Base-by-base conservation (phyloP, 2,329 filamentous ascomycete genomes). In the Neophaeococcomyces mojaviensis region DNA sequence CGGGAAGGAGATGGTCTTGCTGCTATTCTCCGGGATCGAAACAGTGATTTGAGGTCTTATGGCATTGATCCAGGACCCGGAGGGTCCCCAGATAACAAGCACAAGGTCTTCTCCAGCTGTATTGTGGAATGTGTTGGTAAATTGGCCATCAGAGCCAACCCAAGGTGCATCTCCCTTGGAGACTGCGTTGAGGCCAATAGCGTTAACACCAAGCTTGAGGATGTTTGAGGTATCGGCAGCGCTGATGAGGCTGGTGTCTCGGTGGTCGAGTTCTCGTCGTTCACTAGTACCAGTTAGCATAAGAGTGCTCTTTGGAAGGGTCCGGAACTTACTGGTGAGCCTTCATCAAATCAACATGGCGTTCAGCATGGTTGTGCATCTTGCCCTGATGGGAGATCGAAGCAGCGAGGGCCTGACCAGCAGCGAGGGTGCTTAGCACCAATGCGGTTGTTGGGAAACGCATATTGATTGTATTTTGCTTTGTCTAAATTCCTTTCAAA, bases 401-500 rank as follows among this genome's bases (percentile, higher is more conserved):
- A 45, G 53, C 50, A 49, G 54, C 52, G 26, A 49, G 46, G 33
- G 54, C 49, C 46, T 55, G 50, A 40, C 54, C 49, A 32, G 48
- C 45, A 30, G 51, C 54, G 32, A 55, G 50, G 49, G 54, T 55
- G 54, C 49, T 51, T 49, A 56, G 54, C 54, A 56, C 54, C 50
- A 56, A 43, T 37, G 52, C 48, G 30, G 50, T 47, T 22, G 50
- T 48, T 50, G 54, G 45, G 54, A 47, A 55, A 33, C 44, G 52
- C 54, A 56, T 56, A 13, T 47, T 55, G 45, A 31, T 39, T 38
- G 36, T 46, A 46, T 45, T 35, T 35, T 22, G 39, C 16, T 37
- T 37, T 39, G 31, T 42, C 30, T 46, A 15, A 13, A 2, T 46
- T 31, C 35, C 43, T 46, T 19, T 46, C 41, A 37, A 44, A 44